Conservation (phyloP, 202 grass and related monocot species). For the Zizania palustris region DNA sequence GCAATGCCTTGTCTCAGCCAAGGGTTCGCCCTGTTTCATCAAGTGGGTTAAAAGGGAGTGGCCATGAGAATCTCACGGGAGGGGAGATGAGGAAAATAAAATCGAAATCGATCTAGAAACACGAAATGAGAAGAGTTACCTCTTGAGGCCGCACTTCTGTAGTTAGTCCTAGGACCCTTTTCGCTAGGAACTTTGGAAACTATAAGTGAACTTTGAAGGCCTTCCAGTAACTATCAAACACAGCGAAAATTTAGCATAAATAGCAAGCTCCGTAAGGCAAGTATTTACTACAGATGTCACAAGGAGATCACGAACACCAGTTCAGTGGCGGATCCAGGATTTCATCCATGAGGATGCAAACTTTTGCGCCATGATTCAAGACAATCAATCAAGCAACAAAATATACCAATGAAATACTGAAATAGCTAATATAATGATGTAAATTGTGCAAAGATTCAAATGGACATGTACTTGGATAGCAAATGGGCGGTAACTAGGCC, state of each 20-base stretch:
- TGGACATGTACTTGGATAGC: no score
- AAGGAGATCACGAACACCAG: background rate
- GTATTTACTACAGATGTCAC: conserved; percentile 2
- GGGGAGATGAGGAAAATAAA: background rate
- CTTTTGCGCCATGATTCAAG: no score
- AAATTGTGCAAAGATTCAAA: no score
- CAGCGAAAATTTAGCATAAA: conserved; percentile 29
- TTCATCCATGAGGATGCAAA: no score
- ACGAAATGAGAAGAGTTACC: conserved; percentile 42
- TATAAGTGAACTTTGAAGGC: conserved; percentile 90
- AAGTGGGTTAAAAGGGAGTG: conserved; percentile 24
- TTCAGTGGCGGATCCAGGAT: background rate
- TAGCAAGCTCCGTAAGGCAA: conserved; percentile 4
- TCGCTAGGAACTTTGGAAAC: conserved; percentile 78
- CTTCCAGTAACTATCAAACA: conserved; percentile 78
- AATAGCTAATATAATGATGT: no score
- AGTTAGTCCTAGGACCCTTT: conserved; percentile 60
- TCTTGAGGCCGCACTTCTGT: conserved; percentile 63
- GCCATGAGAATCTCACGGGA: conserved; percentile 27
- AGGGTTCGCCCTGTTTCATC: conserved; percentile 54
- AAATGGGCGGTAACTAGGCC: no score
- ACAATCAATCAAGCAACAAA: no score
- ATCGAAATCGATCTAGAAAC: conserved; percentile 9
- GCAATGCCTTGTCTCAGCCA: conserved; percentile 45
- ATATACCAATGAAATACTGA: no score